Percentiles rank a stretch among this genome's conserved stretches.
These are phyloP conservation scores for Boeremia exigua DNA, from an alignment of 2,329 filamentous ascomycete species.

Conservation along the genomic window DNA sequence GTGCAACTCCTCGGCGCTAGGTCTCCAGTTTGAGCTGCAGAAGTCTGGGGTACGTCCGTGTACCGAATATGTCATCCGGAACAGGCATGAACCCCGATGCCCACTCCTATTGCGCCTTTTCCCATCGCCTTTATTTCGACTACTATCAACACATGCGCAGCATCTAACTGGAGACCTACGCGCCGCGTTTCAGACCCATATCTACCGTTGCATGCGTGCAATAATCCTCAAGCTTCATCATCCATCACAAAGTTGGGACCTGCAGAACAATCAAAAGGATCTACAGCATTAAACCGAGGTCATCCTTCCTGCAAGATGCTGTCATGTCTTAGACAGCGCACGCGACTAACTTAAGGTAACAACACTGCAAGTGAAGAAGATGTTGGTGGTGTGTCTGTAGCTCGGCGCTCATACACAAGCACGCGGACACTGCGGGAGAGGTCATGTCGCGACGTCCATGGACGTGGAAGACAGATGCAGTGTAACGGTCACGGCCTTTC, in stretches of 20 bases:
- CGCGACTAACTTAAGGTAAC: not conserved
- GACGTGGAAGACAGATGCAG: conserved; percentile 4
- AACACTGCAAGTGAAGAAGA: not conserved
- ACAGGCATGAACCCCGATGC: conserved; percentile 26
- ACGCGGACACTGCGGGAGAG: conserved; percentile 10
- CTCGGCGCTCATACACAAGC: conserved; percentile 3
- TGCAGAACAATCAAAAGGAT: not conserved
- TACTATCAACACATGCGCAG: conserved; percentile 9
- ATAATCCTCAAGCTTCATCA: not conserved
- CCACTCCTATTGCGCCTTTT: conserved; percentile 16
- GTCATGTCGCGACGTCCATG: conserved; percentile 6
- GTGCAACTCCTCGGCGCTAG: conserved; percentile 20
- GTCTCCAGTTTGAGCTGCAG: conserved; percentile 3
- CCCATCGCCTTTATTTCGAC: conserved; percentile 20
- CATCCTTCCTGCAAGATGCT: not conserved
- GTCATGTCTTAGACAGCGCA: conserved; percentile 8
- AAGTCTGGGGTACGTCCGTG: conserved; percentile 22
- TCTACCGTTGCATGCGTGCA: conserved; percentile 5
- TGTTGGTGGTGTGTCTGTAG: conserved; percentile 3
- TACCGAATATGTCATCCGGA: conserved; percentile 23
- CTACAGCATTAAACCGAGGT: not conserved
- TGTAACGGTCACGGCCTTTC: conserved; percentile 10
- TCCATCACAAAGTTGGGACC: not conserved
- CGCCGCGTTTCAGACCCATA: conserved; percentile 5
- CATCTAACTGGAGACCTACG: conserved; percentile 1